Evolutionary conservation across 1,284 basidiomycete species (phyloP), one percentile per base, ranked within the genome.

Genomic region (Ceratobasidium sp.): DNA sequence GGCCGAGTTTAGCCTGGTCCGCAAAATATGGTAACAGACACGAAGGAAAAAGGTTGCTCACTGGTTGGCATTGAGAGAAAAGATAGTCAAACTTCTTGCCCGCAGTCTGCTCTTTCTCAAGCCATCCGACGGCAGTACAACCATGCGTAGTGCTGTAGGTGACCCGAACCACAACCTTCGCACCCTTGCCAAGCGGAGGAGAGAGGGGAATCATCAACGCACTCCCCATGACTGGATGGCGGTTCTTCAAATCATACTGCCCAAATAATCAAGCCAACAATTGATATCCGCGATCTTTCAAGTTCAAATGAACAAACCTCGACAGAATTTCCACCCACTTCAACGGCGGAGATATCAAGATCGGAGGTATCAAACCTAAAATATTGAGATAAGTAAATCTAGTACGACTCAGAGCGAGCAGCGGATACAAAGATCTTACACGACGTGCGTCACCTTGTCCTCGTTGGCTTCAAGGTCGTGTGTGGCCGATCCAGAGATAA

Each of bases 21-120:
- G 50, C 19, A 17, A 44, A 4, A 54, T 14, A 24, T 7, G 11
- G 53, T 15, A 41, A 57, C 41, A 57, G 79, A 78, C 1, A 79
- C 64, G 53, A 80, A 76, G 60, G 78, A 79, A 75, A 74, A 77
- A 76, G 36, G 48, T 24, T 24, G 17, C 79, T 57, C 44, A 81
- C 81, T 17, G 97, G 95, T 82, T 98, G 96, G 81, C 93, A 95
- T 83, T 99, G 96, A 75, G 94, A 96, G 86, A 98, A 98, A 47
- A 98, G 85, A 84, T 94, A 98, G 0, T 95, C 93, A 83, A 93
- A 91, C 73, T 86, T 85, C 80, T 95, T 94, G 27, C 93, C 93
- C 76, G 95, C 93, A 0, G 97, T 99, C 83, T 98, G 96, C 91
- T 93, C 90, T 78, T 95, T 93, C 47, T 89, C 89, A 41, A 99